Percentiles rank a stretch among this genome's conserved stretches.
Conservation (phyloP, 2,329 filamentous ascomycete species). For the Penicillium sclerotigenum region DNA sequence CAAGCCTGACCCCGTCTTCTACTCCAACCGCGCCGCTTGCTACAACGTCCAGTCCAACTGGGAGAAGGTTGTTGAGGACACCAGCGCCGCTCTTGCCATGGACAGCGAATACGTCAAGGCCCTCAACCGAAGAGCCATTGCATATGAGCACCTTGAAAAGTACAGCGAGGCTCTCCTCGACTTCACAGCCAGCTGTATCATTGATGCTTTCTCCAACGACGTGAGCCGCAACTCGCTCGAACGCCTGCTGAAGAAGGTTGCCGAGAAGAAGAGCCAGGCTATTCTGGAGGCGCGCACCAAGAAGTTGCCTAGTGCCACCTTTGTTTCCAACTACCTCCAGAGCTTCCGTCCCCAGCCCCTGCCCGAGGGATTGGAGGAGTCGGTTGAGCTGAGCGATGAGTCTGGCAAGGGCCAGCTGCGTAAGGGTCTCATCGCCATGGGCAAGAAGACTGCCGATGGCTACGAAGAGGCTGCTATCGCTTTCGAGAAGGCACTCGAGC, state of each 20-base stretch:
- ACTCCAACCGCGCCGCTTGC: slow-evolving; percentile 97
- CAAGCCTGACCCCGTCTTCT: slow-evolving; percentile 97
- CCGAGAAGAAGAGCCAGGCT: slow-evolving; percentile 86
- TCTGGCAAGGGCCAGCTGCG: slow-evolving; percentile 83
- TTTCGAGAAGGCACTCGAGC: slow-evolving; percentile 83
- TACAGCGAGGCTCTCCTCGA: slow-evolving; percentile 94
- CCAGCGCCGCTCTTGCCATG: slow-evolving; percentile 87
- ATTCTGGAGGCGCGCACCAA: slow-evolving; percentile 78
- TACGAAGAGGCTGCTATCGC: slow-evolving; percentile 84
- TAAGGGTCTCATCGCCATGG: slow-evolving; percentile 75
- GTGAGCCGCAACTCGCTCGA: slow-evolving; percentile 85
- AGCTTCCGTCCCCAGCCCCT: slow-evolving; percentile 85
- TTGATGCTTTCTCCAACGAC: slow-evolving; percentile 94
- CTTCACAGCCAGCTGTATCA: slow-evolving; percentile 98
- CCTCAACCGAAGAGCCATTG: slow-evolving; percentile 90
- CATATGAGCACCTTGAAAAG: slow-evolving; percentile 88
- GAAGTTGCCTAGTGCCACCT: slow-evolving; percentile 90
- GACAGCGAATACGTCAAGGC: slow-evolving; percentile 97
- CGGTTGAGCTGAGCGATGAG: slow-evolving; percentile 70
- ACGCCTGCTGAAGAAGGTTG: slow-evolving; percentile 91
- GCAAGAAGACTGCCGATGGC: slow-evolving; percentile 81
- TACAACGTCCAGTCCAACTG: slow-evolving; percentile 90
- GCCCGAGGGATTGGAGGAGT: slow-evolving; percentile 77
- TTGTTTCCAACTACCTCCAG: slow-evolving; percentile 97
- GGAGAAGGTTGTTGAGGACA: slow-evolving; percentile 96